Base-by-base conservation (phyloP, 2,329 filamentous ascomycete species). In the Neofusicoccum kwambonambiense region DNA sequence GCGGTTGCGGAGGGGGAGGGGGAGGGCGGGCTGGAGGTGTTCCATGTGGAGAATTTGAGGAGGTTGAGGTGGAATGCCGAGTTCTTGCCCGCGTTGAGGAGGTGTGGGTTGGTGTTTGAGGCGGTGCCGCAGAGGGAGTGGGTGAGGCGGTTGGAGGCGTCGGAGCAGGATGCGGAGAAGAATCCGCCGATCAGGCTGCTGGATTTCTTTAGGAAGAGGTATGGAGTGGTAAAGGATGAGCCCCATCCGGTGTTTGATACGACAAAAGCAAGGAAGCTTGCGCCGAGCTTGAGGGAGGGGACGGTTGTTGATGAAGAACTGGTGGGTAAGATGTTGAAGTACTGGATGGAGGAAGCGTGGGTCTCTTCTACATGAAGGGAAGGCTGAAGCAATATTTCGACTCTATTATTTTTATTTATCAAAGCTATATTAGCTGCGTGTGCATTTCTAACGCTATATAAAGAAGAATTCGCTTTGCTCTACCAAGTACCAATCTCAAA, bases 181-280 rank as follows among this genome's bases (percentile, higher is more conserved):
- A 86, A 86, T 67, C 83, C 84, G 8, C 78, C 82, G 0, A 77
- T 84, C 68, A 86, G 85, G 70, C 74, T 86, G 0, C 65, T 85
- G 1, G 82, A 84, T 47, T 87, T 84, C 74, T 86, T 85, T 65
- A 72, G 77, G 11, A 74, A 75, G 2, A 86, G 86, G 69, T 86
- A 86, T 67, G 80, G 82, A 0, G 11, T 37, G 2, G 49, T 58
- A 42, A 31, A 12, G 41, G 31, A 19, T 12, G 42, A 47, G 42
- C 41, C 56, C 15, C 56, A 60, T 47, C 62, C 51, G 19, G 51
- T 56, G 15, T 64, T 64, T 19, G 62, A 64, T 42, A 47, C 44
- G 8, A 57, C 51, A 3, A 15, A 41, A 5, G 51, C 62, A 4
- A 19, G 34, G 50, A 47, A 47, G 44, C 6, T 39, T 50, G 41